Percentiles rank a stretch among this genome's conserved stretches.
phyloP scores from a whole-genome alignment of 2,329 filamentous ascomycete species.

The Beauveria bassiana region DNA sequence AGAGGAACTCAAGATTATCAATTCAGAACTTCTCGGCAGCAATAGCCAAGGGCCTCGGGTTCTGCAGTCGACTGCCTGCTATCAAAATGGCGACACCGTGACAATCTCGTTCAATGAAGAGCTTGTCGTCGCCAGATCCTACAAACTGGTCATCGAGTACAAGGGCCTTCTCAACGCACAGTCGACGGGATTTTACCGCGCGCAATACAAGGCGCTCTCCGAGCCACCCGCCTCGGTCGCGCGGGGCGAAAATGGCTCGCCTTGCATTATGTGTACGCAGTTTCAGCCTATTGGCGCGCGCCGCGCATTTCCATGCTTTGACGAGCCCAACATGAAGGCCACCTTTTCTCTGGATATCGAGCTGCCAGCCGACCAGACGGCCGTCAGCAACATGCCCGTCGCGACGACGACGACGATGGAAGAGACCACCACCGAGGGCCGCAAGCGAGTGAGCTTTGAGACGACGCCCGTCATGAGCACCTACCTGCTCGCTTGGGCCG shows the following conservation, averaged over 20 bases:
- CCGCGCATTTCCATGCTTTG: constrained; percentile 90
- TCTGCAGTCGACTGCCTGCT: constrained; percentile 61
- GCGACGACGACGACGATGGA: constrained; percentile 53
- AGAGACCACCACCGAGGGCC: constrained; percentile 61
- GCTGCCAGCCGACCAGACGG: constrained; percentile 83
- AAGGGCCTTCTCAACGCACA: constrained; percentile 76
- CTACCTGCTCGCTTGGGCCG: constrained; percentile 87
- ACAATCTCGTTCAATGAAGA: constrained; percentile 67
- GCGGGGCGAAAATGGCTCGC: constrained; percentile 63
- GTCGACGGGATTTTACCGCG: constrained; percentile 96
- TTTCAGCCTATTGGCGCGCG: constrained; percentile 95
- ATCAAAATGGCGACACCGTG: constrained; percentile 41
- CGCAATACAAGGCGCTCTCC: constrained; percentile 77
- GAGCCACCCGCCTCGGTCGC: constrained; percentile 70
- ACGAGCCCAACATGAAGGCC: constrained; percentile 89
- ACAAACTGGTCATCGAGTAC: constrained; percentile 63
- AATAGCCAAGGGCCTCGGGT: constrained; percentile 26
- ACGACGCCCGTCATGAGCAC: constrained; percentile 92
- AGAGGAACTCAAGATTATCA: not conserved
- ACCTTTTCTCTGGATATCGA: constrained; percentile 85
- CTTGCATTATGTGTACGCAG: constrained; percentile 86
- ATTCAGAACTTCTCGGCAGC: not conserved
- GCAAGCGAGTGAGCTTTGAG: constrained; percentile 86
- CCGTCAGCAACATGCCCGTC: constrained; percentile 94
- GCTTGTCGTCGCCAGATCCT: constrained; percentile 70